Evolutionary conservation across 371 early-diverging fungal genomes (phyloP).

Genomic region (Mortierella sp.): DNA sequence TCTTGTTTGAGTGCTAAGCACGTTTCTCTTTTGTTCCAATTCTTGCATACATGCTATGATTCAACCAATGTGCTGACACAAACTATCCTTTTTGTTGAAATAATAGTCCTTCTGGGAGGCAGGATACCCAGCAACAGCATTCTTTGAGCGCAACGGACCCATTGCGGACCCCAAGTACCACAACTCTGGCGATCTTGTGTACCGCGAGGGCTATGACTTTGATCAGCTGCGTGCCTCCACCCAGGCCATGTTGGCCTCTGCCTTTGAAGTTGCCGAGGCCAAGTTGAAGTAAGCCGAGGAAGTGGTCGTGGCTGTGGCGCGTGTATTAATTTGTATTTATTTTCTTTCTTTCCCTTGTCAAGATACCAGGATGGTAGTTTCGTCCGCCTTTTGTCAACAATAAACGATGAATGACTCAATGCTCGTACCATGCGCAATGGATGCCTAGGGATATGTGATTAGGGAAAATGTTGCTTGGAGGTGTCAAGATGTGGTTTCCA

Average conservation of each 20-base stretch:
- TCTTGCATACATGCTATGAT: neutral
- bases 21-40: no score
- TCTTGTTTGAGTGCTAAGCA: neutral
- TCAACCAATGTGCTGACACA: neutral
- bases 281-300: constrained; percentile 2
- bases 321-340: constrained; percentile 1
- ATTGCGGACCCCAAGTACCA: constrained; percentile 62
- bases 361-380: neutral
- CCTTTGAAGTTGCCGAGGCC: constrained; percentile 55
- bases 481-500: neutral
- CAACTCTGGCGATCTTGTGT: constrained; percentile 59
- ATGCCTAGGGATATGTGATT: neutral
- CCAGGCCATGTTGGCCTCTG: constrained; percentile 56
- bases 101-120: constrained; percentile 53
- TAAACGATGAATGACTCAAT: neutral
- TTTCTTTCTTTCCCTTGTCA: neutral
- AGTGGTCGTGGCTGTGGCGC: neutral
- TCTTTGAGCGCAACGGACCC: constrained; percentile 61
- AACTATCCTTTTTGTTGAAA: neutral
- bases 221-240: constrained; percentile 55
- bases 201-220: constrained; percentile 59
- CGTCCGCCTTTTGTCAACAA: neutral
- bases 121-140: constrained; percentile 56
- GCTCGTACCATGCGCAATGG: neutral
- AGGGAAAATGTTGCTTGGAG: neutral